Base-by-base conservation (phyloP, 345 rosid genomes). In the Balakata baccata region DNA sequence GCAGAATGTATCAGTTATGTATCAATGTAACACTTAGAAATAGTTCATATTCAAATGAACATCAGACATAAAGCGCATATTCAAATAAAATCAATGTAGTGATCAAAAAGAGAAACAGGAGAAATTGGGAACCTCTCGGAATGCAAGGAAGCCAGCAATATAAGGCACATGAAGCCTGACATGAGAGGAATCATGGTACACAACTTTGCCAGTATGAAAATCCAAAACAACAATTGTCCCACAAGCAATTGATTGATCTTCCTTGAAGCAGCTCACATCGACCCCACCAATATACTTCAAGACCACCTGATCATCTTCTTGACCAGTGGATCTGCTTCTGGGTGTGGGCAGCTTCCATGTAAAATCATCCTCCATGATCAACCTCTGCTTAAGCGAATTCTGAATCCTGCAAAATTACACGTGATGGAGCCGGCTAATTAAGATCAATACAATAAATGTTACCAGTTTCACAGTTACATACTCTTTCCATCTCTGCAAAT, bases 241-340 rank as follows among this genome's bases (percentile, higher is more conserved):
- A 66, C 92, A 92, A 0, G 94, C 99, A 74, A 87, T 45, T 0
- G 89, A 87, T 3, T 88, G 77, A 34, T 88, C 90, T 51, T 92
- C 87, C 84, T 86, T 92, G 22, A 86, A 81, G 85, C 85, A 92
- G 87, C 96, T 92, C 77, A 94, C 81, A 72, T 95, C 99, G 3
- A 89, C 97, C 41, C 99, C 98, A 16, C 96, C 98, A n/a, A 94
- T 86, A 79, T 86, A 90, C 83, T 76, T 88, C 78, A 92, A 83
- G 23, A 60, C 25, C 50, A 11, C 72, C 52, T 78, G 82, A 29
- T 71, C 72, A 47, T 70, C 79, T 43, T 62, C 78, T 3, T 20
- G 10, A 4, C 13, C 39, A 3, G 62, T 14, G 3, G 34, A 29
- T 29, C 2, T 29, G 34, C 34, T 29, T 29, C 34, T 2, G 34